phyloP scores from a whole-genome alignment of 495 filamentous ascomycete genomes.

The Umbilicaria muhlenbergii region DNA sequence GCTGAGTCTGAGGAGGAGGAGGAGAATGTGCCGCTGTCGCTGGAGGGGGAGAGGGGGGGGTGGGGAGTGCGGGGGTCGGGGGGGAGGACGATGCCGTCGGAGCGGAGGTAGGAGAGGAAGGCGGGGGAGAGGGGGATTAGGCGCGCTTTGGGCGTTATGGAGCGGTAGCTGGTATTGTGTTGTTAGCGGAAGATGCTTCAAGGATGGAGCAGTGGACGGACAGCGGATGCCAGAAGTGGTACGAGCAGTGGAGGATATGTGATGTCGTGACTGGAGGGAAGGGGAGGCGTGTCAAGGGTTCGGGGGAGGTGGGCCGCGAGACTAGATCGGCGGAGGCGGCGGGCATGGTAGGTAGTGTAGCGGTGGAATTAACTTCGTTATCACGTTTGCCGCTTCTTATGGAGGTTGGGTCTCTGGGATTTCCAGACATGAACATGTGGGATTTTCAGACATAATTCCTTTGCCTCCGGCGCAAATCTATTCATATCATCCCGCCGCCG shows the following conservation, averaged over 20 bases:
- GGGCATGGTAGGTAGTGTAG: neutral
- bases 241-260: slow-evolving; percentile 90
- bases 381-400: no score
- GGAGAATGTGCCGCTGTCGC: slow-evolving; percentile 20
- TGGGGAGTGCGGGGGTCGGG: slow-evolving; percentile 16
- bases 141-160: slow-evolving; percentile 67
- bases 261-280: slow-evolving; percentile 71
- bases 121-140: slow-evolving; percentile 56
- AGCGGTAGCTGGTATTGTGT: slow-evolving; percentile 45
- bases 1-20: slow-evolving; percentile 21
- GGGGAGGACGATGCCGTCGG: slow-evolving; percentile 84
- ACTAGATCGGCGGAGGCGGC: slow-evolving; percentile 1
- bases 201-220: slow-evolving; percentile 20
- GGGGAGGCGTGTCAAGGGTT: slow-evolving; percentile 30
- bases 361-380: no score
- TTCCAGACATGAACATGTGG: no score
- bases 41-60: slow-evolving; percentile 7
- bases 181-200: neutral
- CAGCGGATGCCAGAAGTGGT: slow-evolving; percentile 77
- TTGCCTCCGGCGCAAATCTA: no score
- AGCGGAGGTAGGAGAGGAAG: slow-evolving; percentile 77
- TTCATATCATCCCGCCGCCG: no score
- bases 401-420: no score
- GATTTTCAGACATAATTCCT: no score
- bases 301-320: neutral